Conservation (phyloP, 768 basidiomycete genomes). For the Melanogaster broomeanus region DNA sequence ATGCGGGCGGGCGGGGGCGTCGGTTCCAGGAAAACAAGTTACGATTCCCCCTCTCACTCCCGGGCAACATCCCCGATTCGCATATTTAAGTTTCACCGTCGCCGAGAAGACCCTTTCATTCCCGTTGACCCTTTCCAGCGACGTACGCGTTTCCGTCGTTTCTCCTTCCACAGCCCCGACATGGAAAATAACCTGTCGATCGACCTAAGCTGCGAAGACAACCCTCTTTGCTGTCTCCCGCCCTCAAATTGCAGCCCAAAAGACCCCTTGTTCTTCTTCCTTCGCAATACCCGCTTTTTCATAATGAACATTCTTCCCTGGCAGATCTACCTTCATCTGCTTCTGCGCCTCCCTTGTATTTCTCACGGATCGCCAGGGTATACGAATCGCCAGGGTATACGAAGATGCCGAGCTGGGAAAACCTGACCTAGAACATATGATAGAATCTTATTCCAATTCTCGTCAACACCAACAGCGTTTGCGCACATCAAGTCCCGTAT, state of each 20-base stretch:
- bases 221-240: slow-evolving; percentile 22
- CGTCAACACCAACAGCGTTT: slow-evolving; percentile 14
- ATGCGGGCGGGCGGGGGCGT: slow-evolving; percentile 5
- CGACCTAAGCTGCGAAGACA: slow-evolving; percentile 24
- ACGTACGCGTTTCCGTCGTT: slow-evolving; percentile 18
- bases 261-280: slow-evolving; percentile 14
- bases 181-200: slow-evolving; percentile 16
- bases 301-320: slow-evolving; percentile 41
- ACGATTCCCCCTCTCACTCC: slow-evolving; percentile 38
- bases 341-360: slow-evolving; percentile 75
- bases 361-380: slow-evolving; percentile 72
- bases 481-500: slow-evolving; percentile 29
- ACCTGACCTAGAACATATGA: slow-evolving; percentile 66
- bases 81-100: slow-evolving; percentile 54
- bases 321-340: slow-evolving; percentile 44
- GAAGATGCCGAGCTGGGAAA: slow-evolving; percentile 77
- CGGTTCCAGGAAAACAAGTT: slow-evolving; percentile 18
- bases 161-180: slow-evolving; percentile 26
- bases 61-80: slow-evolving; percentile 59
- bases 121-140: slow-evolving; percentile 56
- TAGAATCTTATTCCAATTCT: slow-evolving; percentile 29
- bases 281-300: slow-evolving; percentile 26
- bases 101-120: slow-evolving; percentile 55
- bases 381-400: too few species aligned
- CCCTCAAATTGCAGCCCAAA: slow-evolving; percentile 11